Evolutionary conservation across 495 filamentous ascomycete species (phyloP).

Genomic region (Bacidia rubella): DNA sequence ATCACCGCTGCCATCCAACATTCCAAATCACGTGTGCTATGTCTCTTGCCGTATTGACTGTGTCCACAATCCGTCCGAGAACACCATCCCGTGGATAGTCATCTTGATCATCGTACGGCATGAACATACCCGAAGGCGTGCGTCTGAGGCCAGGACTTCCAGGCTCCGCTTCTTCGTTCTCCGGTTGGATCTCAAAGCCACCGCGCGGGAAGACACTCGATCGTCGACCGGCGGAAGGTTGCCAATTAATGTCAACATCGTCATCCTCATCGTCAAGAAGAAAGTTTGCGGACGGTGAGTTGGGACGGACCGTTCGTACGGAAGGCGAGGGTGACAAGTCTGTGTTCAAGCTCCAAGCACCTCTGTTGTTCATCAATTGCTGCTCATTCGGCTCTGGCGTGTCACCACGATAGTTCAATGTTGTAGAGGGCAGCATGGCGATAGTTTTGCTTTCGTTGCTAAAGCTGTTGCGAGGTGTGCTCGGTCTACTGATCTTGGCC

Average conservation of each 20-base stretch:
- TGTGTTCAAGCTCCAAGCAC: constrained; percentile 30
- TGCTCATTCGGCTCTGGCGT: constrained; percentile 53
- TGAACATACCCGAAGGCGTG: constrained; percentile 72
- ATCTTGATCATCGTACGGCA: constrained; percentile 64
- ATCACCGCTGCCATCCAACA: constrained; percentile 77
- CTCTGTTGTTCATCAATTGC: constrained; percentile 34
- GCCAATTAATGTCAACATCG: constrained; percentile 39
- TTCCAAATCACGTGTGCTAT: constrained; percentile 98
- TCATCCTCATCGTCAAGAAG: constrained; percentile 59
- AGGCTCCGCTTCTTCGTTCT: constrained; percentile 15
- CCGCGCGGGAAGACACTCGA: constrained; percentile 13
- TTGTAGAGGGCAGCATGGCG: constrained; percentile 83
- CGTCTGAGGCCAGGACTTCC: constrained; percentile 44
- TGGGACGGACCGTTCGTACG: constrained; percentile 61
- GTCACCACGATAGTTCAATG: constrained; percentile 75
- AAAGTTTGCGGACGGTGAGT: constrained; percentile 56
- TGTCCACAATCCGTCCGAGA: constrained; percentile 76
- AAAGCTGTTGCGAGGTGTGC: constrained; percentile 38
- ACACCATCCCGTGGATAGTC: constrained; percentile 44
- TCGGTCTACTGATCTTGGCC: constrained; percentile 32
- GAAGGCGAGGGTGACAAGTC: constrained; percentile 55
- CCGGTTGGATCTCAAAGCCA: constrained; percentile 6
- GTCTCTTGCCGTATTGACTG: constrained; percentile 89
- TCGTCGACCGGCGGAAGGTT: constrained; percentile 22
- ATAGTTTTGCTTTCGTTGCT: constrained; percentile 74